These are phyloP conservation scores for Cladophialophora bantiana DNA, from an alignment of 2,329 filamentous ascomycete genomes.

Conservation along the genomic window DNA sequence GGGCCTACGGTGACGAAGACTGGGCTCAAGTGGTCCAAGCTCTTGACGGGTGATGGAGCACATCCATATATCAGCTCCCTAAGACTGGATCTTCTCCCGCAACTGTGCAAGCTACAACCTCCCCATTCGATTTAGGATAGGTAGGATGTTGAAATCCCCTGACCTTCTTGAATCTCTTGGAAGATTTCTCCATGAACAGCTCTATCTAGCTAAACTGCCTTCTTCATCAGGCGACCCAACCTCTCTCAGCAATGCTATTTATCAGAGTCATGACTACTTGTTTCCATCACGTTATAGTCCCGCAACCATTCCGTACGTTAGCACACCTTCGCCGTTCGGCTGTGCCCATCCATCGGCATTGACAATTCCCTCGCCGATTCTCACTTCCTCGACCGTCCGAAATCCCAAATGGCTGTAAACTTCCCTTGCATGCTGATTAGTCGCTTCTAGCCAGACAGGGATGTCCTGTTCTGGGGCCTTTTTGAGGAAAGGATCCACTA, in stretches of 20 bases:
- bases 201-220: not conserved
- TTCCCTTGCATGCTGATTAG: conserved; percentile 32
- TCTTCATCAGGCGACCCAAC: not conserved
- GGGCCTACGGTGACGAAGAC: conserved; percentile 51
- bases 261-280: not conserved
- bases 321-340: conserved; percentile 25
- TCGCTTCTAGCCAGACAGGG: conserved; percentile 39
- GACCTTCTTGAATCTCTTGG: no score
- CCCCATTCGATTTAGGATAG: no score
- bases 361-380: conserved; percentile 32
- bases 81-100: not conserved
- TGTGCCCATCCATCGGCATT: conserved; percentile 29
- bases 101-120: no score
- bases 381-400: conserved; percentile 26
- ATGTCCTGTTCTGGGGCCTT: conserved; percentile 29
- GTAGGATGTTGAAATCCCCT: no score
- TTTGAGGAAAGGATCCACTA: conserved; percentile 35
- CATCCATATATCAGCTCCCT: not conserved
- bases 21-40: conserved; percentile 59
- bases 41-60: conserved; percentile 41
- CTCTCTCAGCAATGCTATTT: not conserved
- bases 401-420: conserved; percentile 38
- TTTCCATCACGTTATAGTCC: conserved; percentile 6
- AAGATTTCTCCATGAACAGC: not conserved
- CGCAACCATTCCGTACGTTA: conserved; percentile 28